Conservation (phyloP, 768 basidiomycete species). For the Auriscalpium vulgare region DNA sequence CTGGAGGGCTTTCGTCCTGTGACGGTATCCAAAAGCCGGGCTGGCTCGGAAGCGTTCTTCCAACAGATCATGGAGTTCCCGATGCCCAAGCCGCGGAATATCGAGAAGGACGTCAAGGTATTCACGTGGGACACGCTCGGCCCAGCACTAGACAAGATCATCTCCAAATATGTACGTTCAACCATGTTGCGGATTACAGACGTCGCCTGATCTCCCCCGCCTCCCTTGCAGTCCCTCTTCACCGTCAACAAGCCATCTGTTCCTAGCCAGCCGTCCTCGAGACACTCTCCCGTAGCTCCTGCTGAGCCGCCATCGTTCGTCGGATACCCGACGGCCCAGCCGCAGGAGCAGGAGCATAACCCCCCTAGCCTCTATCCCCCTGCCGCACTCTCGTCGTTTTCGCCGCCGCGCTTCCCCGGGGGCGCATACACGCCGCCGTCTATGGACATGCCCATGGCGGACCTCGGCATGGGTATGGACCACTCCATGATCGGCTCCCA, state of each 20-base stretch:
- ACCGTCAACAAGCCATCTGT: not conserved
- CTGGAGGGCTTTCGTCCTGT: constrained; percentile 87
- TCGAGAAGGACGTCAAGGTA: constrained; percentile 93
- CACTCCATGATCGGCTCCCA: not conserved
- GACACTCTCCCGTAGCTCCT: not conserved
- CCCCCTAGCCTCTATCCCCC: not conserved
- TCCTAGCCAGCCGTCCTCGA: not conserved
- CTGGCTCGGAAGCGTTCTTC: constrained; percentile 81
- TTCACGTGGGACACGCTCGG: constrained; percentile 70
- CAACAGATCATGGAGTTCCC: constrained; percentile 95
- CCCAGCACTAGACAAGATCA: constrained; percentile 69
- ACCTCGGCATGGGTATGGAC: not conserved
- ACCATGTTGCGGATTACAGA: not conserved
- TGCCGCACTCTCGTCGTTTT: not conserved
- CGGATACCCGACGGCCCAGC: not conserved
- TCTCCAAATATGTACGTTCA: constrained; percentile 71
- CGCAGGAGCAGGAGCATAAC: not conserved
- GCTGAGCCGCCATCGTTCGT: not conserved
- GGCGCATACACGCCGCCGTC: not conserved
- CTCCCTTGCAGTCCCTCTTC: constrained; percentile 2
- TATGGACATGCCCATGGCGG: not conserved
- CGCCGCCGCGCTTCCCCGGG: not conserved
- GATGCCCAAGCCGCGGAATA: constrained; percentile 88
- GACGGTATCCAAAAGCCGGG: constrained; percentile 82
- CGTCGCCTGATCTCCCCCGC: not conserved